A percentile compares a stretch with the other conserved stretches of the same genome.
These are phyloP conservation scores for Xylaria sp. DNA, from an alignment of 2,329 filamentous ascomycete species.

Conservation along the genomic window DNA sequence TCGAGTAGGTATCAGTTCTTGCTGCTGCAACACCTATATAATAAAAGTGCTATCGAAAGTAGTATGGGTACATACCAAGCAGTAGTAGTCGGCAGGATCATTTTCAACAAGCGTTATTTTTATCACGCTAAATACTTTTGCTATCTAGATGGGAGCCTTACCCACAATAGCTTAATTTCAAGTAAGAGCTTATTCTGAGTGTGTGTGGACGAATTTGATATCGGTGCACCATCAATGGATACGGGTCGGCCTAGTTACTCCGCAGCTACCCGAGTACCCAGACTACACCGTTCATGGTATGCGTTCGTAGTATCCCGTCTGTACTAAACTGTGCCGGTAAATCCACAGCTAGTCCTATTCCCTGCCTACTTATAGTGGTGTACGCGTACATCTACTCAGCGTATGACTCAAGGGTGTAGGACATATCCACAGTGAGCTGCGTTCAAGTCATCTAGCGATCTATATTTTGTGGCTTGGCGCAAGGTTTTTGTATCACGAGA, in stretches of 20 bases:
- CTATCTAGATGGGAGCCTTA: neutral
- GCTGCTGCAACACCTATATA: too few species aligned
- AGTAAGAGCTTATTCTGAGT: neutral
- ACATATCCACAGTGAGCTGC: constrained; percentile 1
- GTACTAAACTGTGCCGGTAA: neutral
- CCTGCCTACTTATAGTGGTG: neutral
- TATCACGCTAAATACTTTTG: neutral
- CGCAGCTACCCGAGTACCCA: neutral
- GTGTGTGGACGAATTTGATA: neutral
- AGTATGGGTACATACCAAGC: too few species aligned
- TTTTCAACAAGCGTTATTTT: too few species aligned
- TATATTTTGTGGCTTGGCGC: neutral
- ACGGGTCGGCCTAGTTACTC: neutral
- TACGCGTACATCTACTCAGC: neutral
- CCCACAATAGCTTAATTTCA: neutral
- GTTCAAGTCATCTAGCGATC: constrained; percentile 6
- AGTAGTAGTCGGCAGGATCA: too few species aligned
- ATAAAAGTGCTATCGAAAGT: too few species aligned
- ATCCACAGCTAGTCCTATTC: neutral
- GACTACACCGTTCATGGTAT: neutral
- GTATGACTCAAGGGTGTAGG: neutral
- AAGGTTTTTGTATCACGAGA: neutral
- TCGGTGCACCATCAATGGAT: neutral
- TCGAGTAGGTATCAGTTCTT: neutral
- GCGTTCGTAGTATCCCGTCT: neutral